phyloP scores from a whole-genome alignment of 345 rosid species.

The Euphorbia tirucalli region DNA sequence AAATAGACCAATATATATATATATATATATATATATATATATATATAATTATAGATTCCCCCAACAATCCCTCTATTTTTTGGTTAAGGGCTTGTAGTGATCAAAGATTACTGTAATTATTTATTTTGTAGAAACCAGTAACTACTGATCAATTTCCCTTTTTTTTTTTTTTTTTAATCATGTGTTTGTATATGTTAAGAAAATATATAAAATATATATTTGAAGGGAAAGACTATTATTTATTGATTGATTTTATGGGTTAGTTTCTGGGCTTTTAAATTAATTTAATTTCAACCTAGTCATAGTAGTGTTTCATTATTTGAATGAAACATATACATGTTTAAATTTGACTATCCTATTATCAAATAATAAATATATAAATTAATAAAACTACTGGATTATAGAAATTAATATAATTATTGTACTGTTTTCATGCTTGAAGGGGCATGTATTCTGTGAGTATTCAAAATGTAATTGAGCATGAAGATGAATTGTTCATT shows the following conservation, averaged over 20 bases:
- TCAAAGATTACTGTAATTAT: constrained; percentile 44
- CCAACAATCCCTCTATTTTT: constrained; percentile 56
- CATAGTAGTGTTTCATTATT: no score
- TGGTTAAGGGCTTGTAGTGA: constrained; percentile 58
- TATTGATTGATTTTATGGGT: constrained; percentile 25
- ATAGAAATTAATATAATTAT: no score
- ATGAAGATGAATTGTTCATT: no score
- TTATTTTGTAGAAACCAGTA: constrained; percentile 47
- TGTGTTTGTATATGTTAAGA: constrained; percentile 39
- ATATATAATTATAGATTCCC: constrained; percentile 25
- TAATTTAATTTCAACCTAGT: no score
- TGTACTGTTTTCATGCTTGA: no score
- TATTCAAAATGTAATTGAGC: no score
- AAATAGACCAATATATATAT: constrained; percentile 13
- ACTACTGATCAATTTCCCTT: constrained; percentile 29
- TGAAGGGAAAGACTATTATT: constrained; percentile 26
- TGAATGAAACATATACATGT: no score
- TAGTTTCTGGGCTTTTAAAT: background rate
- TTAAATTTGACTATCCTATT: no score
- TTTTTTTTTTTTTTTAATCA: constrained; percentile 5
- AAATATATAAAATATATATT: constrained; percentile 18
- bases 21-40: constrained; percentile 15
- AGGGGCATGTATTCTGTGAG: no score
- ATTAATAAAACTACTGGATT: no score
- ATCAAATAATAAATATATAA: no score